phyloP scores from a whole-genome alignment of 768 basidiomycete genomes.

The Pulveroboletus sp. region DNA sequence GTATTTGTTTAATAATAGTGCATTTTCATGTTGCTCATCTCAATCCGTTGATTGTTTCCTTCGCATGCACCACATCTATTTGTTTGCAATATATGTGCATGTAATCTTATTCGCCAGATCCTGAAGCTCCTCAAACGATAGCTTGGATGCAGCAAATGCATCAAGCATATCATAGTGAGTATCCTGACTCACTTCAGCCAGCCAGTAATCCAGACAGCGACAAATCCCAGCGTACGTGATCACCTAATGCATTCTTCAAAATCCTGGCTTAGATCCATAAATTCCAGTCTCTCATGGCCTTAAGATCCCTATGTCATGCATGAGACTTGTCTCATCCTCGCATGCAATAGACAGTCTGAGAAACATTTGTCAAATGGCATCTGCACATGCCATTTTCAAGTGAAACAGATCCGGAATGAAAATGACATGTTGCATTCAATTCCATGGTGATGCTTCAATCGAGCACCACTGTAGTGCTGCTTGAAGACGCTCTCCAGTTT shows the following conservation, averaged over 20 bases:
- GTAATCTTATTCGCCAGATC: constrained; percentile 24
- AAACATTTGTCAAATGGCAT: constrained; percentile 19
- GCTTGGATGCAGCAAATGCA: constrained; percentile 1
- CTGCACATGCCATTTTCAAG: constrained; percentile 32
- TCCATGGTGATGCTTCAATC: constrained; percentile 14
- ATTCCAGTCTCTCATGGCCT: constrained; percentile 6
- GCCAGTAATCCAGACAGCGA: constrained; percentile 31
- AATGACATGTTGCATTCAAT: constrained; percentile 30
- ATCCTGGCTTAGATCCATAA: constrained; percentile 29
- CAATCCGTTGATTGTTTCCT: constrained; percentile 3
- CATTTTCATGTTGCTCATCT: constrained; percentile 36
- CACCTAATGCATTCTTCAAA: constrained; percentile 36
- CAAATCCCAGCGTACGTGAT: constrained; percentile 31
- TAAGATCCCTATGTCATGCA: constrained; percentile 19
- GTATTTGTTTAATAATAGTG: constrained; percentile 30
- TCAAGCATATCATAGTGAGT: constrained; percentile 12
- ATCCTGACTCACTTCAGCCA: constrained; percentile 14
- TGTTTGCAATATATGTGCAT: neutral
- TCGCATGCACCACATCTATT: too few relatives aligned
- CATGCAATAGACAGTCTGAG: constrained; percentile 4
- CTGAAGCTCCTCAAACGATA: constrained; percentile 26
- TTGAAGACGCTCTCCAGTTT: neutral
- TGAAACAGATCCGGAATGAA: constrained; percentile 36
- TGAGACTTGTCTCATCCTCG: constrained; percentile 13
- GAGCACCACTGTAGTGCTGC: neutral